Base-by-base conservation (phyloP, 106 monocot species). In the Acanthochlamys bracteata region DNA sequence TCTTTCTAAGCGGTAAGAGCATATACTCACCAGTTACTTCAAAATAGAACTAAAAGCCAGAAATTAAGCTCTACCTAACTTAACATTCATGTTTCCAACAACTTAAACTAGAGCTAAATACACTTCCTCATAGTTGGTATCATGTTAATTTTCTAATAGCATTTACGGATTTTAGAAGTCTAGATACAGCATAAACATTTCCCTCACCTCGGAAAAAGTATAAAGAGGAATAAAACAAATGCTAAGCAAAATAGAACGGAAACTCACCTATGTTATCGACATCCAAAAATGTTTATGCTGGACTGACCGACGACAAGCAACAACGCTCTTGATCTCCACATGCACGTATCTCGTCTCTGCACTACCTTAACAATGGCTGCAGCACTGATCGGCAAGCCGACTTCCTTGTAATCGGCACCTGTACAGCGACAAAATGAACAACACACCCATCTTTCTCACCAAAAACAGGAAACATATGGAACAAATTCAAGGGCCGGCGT, bases 391-490 rank as follows among this genome's bases (percentile, higher is more conserved):
- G 33, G 6, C 33, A 33, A 33, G 33, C 33, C 7, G 67, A 49
- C 25, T 17, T 68, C 76, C 57, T 58, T 54, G 56, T 56, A 15
- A 98, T 81, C 62, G 91, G 85, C 43, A 98, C 85, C 71, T 88
- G 88, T 0, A 98, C 88, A 21, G 91, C 78, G 13, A 91, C 56
- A 67, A 96, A 98, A 67, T 98, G 82, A 4, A 77, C 55, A 43
- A 98, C 79, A 40, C 64, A 53, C 40, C 88, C 91, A 49, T 78
- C 82, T 7, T 43, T 66, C 27, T 42, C 70, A 4, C 9, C 71
- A 46, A 98, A 80, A 15, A 98, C 79, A 12, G 96, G 96, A 46
- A 70, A 76, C 66, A 98, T 55, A 51, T 85, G 88, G 66, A 98
- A 83, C 24, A 91, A 68, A 21, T 91, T 82, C 96, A 80, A 78